Base-by-base conservation (phyloP, 176 grass and related monocot species). In the Alopecurus myosuroides region DNA sequence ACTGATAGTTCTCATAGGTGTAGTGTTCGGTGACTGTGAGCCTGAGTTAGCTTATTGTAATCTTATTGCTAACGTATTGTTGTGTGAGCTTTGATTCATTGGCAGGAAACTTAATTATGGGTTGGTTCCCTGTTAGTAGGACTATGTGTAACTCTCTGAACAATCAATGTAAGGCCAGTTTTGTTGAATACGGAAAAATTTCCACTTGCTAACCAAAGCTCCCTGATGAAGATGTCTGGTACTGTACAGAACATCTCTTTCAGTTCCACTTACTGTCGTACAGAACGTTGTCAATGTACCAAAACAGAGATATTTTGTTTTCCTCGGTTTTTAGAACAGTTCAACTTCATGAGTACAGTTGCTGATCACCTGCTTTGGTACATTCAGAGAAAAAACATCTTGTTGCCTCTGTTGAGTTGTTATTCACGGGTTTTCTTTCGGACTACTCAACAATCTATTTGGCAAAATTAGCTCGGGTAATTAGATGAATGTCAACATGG, bases 221-320 rank as follows among this genome's bases (percentile, higher is more conserved):
- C 55, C 68, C 97, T 35, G 97, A 98, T n/a, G n/a, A n/a, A 88
- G 93, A 98, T 86, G 89, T 89, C 30, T 48, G 67, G 6, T 71
- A 14, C 11, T 86, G 41, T n/a, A n/a, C n/a, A n/a, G n/a, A n/a
- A n/a, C n/a, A n/a, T n/a, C n/a, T n/a, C n/a, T n/a, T n/a, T n/a
- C 19, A 77, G 44, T 84, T 81, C 84, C 44, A 78, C 20, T 41
- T 4, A 74, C 20, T 18, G 35, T 23, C 5, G 14, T 53, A n/a
- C n/a, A n/a, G n/a, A n/a, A n/a, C n/a, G n/a, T n/a, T n/a, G n/a
- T 81, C 17, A 45, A 41, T 77, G 37, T 50, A n/a, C n/a, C n/a
- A n/a, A n/a, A n/a, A 70, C 35, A 17, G 25, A n/a, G 2, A 82
- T 50, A 39, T 28, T 25, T 73, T 70, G 19, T 73, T 76, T 82